Evolutionary conservation across 2,329 filamentous ascomycete genomes (phyloP).

Genomic region (Thyridium curvatum): DNA sequence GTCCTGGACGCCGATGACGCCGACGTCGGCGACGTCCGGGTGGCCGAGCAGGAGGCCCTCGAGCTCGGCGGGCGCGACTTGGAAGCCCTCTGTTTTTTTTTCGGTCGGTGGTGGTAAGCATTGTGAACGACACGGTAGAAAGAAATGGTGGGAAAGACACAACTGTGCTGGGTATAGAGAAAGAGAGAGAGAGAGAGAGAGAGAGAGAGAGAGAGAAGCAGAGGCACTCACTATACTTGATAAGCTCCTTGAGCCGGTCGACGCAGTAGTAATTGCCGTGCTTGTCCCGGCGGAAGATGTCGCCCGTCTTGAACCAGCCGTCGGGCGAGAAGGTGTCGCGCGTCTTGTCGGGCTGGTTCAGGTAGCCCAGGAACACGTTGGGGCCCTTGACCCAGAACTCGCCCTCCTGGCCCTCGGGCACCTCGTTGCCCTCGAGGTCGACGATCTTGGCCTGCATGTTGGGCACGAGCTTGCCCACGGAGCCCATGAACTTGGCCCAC

Average conservation of each 20-base stretch:
- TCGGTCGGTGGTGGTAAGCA: not conserved
- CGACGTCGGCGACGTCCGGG: slow-evolving; percentile 46
- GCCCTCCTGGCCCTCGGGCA: slow-evolving; percentile 55
- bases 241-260: slow-evolving; percentile 69
- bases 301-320: slow-evolving; percentile 87
- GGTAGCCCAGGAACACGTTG: slow-evolving; percentile 74
- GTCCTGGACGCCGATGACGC: slow-evolving; percentile 58
- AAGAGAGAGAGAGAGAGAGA: not conserved
- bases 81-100: slow-evolving; percentile 64
- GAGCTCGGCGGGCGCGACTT: slow-evolving; percentile 63
- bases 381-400: slow-evolving; percentile 74
- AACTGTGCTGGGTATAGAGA: not conserved
- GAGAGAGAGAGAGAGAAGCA: not conserved
- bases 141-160: not conserved
- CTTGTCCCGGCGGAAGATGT: slow-evolving; percentile 72
- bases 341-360: slow-evolving; percentile 67
- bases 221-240: slow-evolving; percentile 46
- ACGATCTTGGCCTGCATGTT: slow-evolving; percentile 82
- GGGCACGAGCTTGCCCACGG: slow-evolving; percentile 70
- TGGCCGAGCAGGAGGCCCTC: slow-evolving; percentile 40
- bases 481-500: slow-evolving; percentile 71
- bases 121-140: not conserved
- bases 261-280: slow-evolving; percentile 85
- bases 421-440: slow-evolving; percentile 48
- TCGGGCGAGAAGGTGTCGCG: slow-evolving; percentile 65